phyloP scores from a whole-genome alignment of 768 basidiomycete species.

The Tylopilus intermedius region DNA sequence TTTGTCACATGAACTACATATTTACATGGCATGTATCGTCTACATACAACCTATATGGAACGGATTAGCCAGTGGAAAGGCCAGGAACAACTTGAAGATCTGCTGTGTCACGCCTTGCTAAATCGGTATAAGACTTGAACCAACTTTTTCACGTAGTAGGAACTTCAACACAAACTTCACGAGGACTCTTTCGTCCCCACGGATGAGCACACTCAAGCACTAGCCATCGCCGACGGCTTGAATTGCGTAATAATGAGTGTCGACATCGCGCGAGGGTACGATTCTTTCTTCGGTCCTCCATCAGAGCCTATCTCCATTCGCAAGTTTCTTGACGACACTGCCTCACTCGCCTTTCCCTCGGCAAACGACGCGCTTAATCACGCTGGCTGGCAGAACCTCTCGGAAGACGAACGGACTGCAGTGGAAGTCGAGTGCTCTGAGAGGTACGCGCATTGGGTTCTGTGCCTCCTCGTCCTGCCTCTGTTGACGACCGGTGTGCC shows the following conservation, averaged over 20 bases:
- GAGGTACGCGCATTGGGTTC: conserved; percentile 28
- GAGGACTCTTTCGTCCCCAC: too few relatives aligned
- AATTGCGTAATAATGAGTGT: conserved; percentile 9
- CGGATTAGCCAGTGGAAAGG: conserved; percentile 2
- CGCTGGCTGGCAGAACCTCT: conserved; percentile 21
- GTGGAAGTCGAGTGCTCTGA: conserved; percentile 38
- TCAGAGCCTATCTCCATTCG: conserved; percentile 50
- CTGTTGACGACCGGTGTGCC: neutral
- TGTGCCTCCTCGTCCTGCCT: neutral
- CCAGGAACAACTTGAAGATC: too few relatives aligned
- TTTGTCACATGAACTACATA: conserved; percentile 10
- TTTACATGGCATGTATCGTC: conserved; percentile 25
- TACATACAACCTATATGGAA: conserved; percentile 29
- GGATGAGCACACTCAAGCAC: neutral
- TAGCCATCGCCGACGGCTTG: neutral
- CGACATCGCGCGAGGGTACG: conserved; percentile 32
- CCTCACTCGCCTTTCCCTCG: conserved; percentile 10
- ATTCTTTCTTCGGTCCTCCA: conserved; percentile 60
- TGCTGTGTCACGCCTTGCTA: too few relatives aligned
- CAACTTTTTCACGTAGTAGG: too few relatives aligned
- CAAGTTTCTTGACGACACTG: conserved; percentile 39
- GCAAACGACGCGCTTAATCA: conserved; percentile 11
- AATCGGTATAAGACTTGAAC: too few relatives aligned
- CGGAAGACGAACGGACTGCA: conserved; percentile 24
- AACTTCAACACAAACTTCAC: neutral